These are phyloP conservation scores for Scleroderma bovista DNA, from an alignment of 768 basidiomycete species.

Conservation along the genomic window DNA sequence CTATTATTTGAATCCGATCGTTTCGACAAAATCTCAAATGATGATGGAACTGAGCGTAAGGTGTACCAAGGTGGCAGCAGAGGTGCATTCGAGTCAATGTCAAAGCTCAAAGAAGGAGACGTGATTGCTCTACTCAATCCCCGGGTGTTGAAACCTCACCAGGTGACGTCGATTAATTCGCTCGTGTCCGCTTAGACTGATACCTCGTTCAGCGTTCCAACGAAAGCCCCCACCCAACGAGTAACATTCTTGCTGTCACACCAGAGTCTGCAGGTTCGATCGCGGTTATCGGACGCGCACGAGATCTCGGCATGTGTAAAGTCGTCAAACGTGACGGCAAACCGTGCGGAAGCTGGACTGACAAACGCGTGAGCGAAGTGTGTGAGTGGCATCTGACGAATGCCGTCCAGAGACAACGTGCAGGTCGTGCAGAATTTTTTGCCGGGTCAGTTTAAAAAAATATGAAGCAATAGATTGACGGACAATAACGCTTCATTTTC, in stretches of 20 bases:
- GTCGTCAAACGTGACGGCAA: conserved; percentile 77
- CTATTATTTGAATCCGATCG: conserved; percentile 86
- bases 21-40: conserved; percentile 49
- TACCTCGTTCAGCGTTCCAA: conserved; percentile 18
- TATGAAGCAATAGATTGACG: not conserved
- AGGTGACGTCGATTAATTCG: conserved; percentile 40
- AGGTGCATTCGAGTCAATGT: conserved; percentile 87
- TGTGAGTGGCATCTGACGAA: conserved; percentile 91
- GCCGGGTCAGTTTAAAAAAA: conserved; percentile 48
- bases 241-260: conserved; percentile 81
- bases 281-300: conserved; percentile 77
- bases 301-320: conserved; percentile 81
- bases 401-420: conserved; percentile 69
- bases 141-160: conserved; percentile 77
- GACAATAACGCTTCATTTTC: not conserved
- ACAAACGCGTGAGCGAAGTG: conserved; percentile 77
- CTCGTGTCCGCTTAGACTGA: not conserved
- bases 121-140: conserved; percentile 91
- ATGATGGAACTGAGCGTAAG: conserved; percentile 50
- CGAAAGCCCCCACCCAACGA: conserved; percentile 66
- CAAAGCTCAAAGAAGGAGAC: conserved; percentile 82
- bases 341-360: conserved; percentile 83
- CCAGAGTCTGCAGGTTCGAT: conserved; percentile 79
- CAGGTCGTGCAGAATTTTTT: conserved; percentile 81
- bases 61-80: conserved; percentile 84